These are phyloP conservation scores for Lanzia echinophila DNA, from an alignment of 2,329 filamentous ascomycete genomes.

Conservation along the genomic window DNA sequence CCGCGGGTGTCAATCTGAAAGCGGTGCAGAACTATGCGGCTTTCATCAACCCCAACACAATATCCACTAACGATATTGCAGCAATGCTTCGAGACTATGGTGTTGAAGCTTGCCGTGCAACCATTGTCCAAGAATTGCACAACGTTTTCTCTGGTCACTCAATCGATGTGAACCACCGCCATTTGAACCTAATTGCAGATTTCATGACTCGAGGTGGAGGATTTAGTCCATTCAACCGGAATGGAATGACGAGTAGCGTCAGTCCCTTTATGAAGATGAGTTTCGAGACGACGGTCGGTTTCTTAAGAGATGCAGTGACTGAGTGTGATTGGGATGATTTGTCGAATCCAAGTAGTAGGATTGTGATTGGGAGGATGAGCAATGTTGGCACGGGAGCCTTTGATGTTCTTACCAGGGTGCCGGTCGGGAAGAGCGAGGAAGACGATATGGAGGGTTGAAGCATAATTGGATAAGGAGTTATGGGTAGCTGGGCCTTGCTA, in stretches of 20 bases:
- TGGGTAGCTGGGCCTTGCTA: not conserved
- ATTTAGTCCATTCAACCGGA: conserved; percentile 89
- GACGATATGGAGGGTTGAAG: conserved; percentile 7
- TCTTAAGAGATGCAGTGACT: conserved; percentile 85
- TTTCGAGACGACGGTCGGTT: conserved; percentile 94
- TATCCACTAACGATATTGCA: conserved; percentile 89
- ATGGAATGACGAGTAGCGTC: conserved; percentile 75
- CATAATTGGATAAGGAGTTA: conserved; percentile 7
- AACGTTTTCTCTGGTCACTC: conserved; percentile 85
- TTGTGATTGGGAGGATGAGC: conserved; percentile 79
- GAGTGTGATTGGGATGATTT: conserved; percentile 89
- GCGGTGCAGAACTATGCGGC: conserved; percentile 87
- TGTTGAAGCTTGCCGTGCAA: conserved; percentile 83
- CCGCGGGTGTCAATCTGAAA: conserved; percentile 77
- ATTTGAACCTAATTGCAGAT: conserved; percentile 92
- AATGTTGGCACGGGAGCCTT: conserved; percentile 86
- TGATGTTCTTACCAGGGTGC: conserved; percentile 67
- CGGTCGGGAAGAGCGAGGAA: conserved; percentile 16
- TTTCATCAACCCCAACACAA: conserved; percentile 76
- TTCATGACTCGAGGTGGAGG: conserved; percentile 93
- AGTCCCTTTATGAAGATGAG: conserved; percentile 98
- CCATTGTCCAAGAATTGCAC: conserved; percentile 80
- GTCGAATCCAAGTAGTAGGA: conserved; percentile 74
- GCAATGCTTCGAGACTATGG: conserved; percentile 81
- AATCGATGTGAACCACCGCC: conserved; percentile 84